Base-by-base conservation (phyloP, 768 basidiomycete species). In the Mycena floridula region DNA sequence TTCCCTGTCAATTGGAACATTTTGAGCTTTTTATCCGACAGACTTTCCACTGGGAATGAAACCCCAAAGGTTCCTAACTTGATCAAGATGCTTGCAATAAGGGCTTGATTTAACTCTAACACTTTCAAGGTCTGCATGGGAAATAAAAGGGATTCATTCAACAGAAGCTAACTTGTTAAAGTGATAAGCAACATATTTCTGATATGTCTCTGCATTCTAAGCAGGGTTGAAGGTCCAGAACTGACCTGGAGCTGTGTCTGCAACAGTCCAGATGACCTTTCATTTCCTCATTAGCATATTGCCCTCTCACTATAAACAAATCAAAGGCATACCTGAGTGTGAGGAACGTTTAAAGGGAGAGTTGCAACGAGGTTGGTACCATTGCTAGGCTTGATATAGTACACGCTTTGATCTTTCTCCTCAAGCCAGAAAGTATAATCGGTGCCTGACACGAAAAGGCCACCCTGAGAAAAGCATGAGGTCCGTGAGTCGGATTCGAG, bases 401-500 rank as follows among this genome's bases (percentile, higher is more conserved):
- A 35, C 3, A 35, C 3, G 13, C 32, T 18, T 13, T 4, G 3
- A 3, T 35, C 32, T 3, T 35, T 3, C 32, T 35, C 3, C 7
- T 35, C 32, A 7, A 35, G 32, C 18, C 4, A 4, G 7, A 35
- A 35, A 3, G 3, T 7, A 3, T 3, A 35, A 35, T 13, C 7
- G 7, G 32, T 3, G 7, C 32, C 32, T 35, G 32, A 35, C 15
- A 35, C 18, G 32, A 35, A 35, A 7, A 3, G 32, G 32, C 32
- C 32, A 35, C 7, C 3, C 32, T 35, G n/a, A n/a, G 7, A 35
- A 35, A 35, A 7, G 13, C 7, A 35, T 35, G 15, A 35, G 32
- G 32, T 35, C 15, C 13, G 32, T 9, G 9, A 50, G 30, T 37
- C 39, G 60, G 54, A 48, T 63, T 15, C 52, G 65, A 8, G 51